A percentile compares a stretch with the other conserved stretches of the same genome.
phyloP scores from a whole-genome alignment of 202 grass and related monocot species.

The Carex arenaria region DNA sequence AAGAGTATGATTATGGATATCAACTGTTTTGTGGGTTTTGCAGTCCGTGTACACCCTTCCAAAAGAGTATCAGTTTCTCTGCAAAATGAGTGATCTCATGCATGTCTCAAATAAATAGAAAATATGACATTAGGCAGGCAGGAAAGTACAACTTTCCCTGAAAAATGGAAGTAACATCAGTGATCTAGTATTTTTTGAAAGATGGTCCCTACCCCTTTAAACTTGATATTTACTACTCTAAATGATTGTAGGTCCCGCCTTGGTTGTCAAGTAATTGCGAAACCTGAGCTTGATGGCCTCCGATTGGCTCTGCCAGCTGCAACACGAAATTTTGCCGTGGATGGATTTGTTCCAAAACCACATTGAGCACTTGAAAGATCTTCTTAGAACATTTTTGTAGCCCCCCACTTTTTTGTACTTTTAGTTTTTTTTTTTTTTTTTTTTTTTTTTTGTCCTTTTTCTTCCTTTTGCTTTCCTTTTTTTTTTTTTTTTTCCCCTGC shows the following conservation, averaged over 20 bases:
- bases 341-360: constrained; percentile 73
- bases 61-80: background rate
- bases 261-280: constrained; percentile 86
- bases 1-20: too few species aligned
- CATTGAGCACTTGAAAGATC: constrained; percentile 30
- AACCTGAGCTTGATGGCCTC: constrained; percentile 71
- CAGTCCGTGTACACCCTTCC: too few species aligned
- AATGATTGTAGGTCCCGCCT: constrained; percentile 66
- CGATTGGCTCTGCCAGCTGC: constrained; percentile 61
- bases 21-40: too few species aligned
- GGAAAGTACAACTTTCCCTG: background rate
- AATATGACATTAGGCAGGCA: background rate
- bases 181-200: background rate
- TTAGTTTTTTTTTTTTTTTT: background rate
- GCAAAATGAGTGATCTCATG: background rate
- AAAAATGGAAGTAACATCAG: background rate
- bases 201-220: background rate
- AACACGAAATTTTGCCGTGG: constrained; percentile 75
- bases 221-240: background rate
- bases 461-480: background rate
- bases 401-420: constrained; percentile 1
- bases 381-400: constrained; percentile 22
- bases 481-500: background rate
- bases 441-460: too few species aligned
- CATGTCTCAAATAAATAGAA: background rate